Conservation (phyloP, 2,329 filamentous ascomycete genomes). For the Trichoderma sp. region DNA sequence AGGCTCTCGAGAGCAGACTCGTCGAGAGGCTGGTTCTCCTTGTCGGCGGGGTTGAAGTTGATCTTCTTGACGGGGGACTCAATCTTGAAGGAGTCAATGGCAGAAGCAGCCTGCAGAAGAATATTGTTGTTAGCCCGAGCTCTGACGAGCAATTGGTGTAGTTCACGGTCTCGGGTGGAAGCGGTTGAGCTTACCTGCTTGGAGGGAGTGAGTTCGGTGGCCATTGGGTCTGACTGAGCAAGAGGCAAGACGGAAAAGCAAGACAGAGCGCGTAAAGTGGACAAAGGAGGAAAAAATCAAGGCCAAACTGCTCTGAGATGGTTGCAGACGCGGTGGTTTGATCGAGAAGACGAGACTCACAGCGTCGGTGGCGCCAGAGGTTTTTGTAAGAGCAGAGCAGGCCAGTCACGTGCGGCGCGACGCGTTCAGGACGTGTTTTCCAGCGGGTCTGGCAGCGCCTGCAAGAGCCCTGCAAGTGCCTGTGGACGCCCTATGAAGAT, state of each 20-base stretch:
- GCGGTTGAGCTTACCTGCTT: slow-evolving; percentile 1
- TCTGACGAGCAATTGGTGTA: slow-evolving; percentile 25
- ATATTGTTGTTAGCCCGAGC: not conserved
- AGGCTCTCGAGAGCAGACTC: slow-evolving; percentile 53
- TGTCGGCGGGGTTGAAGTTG: slow-evolving; percentile 71
- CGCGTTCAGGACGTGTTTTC: slow-evolving; percentile 41
- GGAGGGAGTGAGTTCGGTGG: slow-evolving; percentile 6
- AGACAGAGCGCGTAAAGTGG: slow-evolving; percentile 31
- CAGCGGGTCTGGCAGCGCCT: slow-evolving; percentile 31
- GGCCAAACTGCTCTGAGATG: slow-evolving; percentile 29
- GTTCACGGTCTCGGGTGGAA: not conserved
- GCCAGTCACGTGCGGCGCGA: slow-evolving; percentile 44
- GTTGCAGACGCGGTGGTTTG: slow-evolving; percentile 37
- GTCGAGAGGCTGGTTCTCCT: slow-evolving; percentile 73
- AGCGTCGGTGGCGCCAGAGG: slow-evolving; percentile 38
- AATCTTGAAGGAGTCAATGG: slow-evolving; percentile 87
- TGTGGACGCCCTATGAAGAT: too few species aligned
- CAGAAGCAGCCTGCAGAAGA: slow-evolving; percentile 72
- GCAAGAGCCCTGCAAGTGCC: slow-evolving; percentile 32
- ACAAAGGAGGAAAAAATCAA: slow-evolving; percentile 13
- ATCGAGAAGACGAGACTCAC: slow-evolving; percentile 32
- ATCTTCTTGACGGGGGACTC: slow-evolving; percentile 91
- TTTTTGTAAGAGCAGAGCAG: slow-evolving; percentile 45
- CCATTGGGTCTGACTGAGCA: slow-evolving; percentile 34
- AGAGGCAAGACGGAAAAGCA: slow-evolving; percentile 24